phyloP scores from a whole-genome alignment of 768 basidiomycete genomes.

The Suillus sp. region DNA sequence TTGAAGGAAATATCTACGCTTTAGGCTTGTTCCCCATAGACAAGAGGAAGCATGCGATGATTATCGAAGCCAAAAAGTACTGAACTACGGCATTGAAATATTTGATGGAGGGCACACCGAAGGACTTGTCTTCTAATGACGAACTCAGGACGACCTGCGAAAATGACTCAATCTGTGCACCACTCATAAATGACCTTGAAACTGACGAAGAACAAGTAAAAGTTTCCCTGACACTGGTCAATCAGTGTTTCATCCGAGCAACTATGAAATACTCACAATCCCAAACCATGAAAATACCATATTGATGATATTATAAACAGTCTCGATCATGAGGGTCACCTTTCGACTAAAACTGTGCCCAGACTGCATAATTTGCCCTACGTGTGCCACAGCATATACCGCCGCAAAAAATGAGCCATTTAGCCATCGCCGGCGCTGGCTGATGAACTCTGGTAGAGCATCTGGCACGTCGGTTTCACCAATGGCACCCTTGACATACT shows the following conservation, averaged over 20 bases:
- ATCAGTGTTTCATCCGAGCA: constrained; percentile 3
- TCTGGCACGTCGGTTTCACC: constrained; percentile 96
- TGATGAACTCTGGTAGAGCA: constrained; percentile 89
- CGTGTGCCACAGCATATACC: constrained; percentile 88
- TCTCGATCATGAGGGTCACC: constrained; percentile 72
- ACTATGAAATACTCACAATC: constrained; percentile 54
- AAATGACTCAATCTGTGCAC: constrained; percentile 3
- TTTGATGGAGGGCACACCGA: constrained; percentile 62
- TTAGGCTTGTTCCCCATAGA: constrained; percentile 95
- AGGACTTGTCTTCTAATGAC: constrained; percentile 76
- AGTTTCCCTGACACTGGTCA: constrained; percentile 69
- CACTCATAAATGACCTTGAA: neutral
- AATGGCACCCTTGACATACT: constrained; percentile 92
- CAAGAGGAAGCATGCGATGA: constrained; percentile 90
- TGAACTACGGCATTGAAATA: constrained; percentile 78
- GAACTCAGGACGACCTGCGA: constrained; percentile 82
- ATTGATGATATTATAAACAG: constrained; percentile 85
- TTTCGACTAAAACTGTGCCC: constrained; percentile 78
- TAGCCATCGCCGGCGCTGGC: constrained; percentile 86
- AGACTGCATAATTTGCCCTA: constrained; percentile 38
- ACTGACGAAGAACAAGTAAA: constrained; percentile 90
- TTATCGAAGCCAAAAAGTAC: constrained; percentile 80
- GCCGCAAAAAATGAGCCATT: constrained; percentile 96
- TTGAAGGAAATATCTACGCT: constrained; percentile 50
- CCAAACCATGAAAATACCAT: constrained; percentile 93